Conservation (phyloP, 805 yeast genomes). For the Monosporozyma yasuniensis region DNA sequence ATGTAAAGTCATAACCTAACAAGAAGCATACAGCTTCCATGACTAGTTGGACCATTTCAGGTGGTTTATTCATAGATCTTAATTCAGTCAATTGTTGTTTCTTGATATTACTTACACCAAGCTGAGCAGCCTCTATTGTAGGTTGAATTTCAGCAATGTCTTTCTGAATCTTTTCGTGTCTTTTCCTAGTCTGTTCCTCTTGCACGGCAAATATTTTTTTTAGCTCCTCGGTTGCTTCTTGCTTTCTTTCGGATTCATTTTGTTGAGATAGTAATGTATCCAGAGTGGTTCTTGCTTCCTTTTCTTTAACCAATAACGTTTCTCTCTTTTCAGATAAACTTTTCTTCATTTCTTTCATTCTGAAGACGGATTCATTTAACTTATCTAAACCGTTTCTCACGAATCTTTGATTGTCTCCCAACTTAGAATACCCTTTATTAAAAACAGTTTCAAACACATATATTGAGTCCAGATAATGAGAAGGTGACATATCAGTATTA, state of each 20-base stretch:
- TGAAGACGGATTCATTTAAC: slow-evolving; percentile 65
- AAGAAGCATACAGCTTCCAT: slow-evolving; percentile 81
- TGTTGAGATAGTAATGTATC: slow-evolving; percentile 74
- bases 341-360: slow-evolving; percentile 51
- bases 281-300: slow-evolving; percentile 62
- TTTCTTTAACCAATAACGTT: slow-evolving; percentile 46
- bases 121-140: slow-evolving; percentile 71
- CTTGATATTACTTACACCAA: slow-evolving; percentile 86
- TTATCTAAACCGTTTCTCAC: slow-evolving; percentile 65
- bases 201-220: slow-evolving; percentile 61
- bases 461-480: slow-evolving; percentile 45
- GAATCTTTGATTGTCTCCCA: slow-evolving; percentile 64
- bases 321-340: slow-evolving; percentile 45
- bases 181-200: slow-evolving; percentile 47
- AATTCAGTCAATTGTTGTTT: slow-evolving; percentile 87
- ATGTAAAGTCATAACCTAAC: slow-evolving; percentile 55
- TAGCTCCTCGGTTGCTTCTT: slow-evolving; percentile 73
- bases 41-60: slow-evolving; percentile 73
- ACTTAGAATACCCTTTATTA: slow-evolving; percentile 34
- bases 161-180: slow-evolving; percentile 45
- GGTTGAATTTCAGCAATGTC: slow-evolving; percentile 80
- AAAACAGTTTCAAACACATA: slow-evolving; percentile 38
- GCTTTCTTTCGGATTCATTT: slow-evolving; percentile 84
- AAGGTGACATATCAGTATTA: slow-evolving; percentile 36
- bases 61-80: slow-evolving; percentile 84